Percentiles rank a stretch among this genome's conserved stretches.
phyloP scores from a whole-genome alignment of 106 monocot species.

The Dioscorea dumetorum region DNA sequence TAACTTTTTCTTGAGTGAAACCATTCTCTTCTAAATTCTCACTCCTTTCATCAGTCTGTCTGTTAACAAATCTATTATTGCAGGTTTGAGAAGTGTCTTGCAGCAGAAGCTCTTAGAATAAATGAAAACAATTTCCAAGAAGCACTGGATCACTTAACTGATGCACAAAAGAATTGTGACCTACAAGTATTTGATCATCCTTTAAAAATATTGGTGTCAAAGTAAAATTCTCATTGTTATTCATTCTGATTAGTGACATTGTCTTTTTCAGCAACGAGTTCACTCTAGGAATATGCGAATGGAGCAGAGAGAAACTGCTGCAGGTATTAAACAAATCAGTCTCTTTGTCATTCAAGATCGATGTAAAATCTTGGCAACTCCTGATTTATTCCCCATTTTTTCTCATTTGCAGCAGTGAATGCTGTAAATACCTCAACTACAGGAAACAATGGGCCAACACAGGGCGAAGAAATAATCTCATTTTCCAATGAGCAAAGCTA shows the following conservation, averaged over 20 bases:
- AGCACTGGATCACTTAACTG: conserved; percentile 79
- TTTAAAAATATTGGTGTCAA: neutral
- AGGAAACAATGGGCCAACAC: conserved; percentile 1
- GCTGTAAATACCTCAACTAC: conserved; percentile 5
- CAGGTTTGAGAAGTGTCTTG: conserved; percentile 79
- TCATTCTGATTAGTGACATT: no score
- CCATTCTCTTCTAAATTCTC: no score
- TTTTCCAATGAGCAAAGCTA: conserved; percentile 3
- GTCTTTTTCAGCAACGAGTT: conserved; percentile 27
- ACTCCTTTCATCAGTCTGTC: no score
- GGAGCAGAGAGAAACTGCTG: neutral
- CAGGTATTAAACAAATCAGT: no score
- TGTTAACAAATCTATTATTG: neutral
- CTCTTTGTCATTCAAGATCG: no score
- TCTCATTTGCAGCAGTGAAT: conserved; percentile 7
- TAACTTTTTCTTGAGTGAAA: no score
- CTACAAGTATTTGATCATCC: conserved; percentile 39
- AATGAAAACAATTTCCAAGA: conserved; percentile 80
- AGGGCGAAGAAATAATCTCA: neutral
- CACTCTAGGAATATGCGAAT: conserved; percentile 22
- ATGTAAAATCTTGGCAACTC: neutral
- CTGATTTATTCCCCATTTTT: neutral
- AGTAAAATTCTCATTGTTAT: no score
- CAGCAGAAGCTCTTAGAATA: conserved; percentile 83
- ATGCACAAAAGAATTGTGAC: conserved; percentile 67